Base-by-base conservation (phyloP, 2,329 filamentous ascomycete genomes). In the Colletotrichum sp. region DNA sequence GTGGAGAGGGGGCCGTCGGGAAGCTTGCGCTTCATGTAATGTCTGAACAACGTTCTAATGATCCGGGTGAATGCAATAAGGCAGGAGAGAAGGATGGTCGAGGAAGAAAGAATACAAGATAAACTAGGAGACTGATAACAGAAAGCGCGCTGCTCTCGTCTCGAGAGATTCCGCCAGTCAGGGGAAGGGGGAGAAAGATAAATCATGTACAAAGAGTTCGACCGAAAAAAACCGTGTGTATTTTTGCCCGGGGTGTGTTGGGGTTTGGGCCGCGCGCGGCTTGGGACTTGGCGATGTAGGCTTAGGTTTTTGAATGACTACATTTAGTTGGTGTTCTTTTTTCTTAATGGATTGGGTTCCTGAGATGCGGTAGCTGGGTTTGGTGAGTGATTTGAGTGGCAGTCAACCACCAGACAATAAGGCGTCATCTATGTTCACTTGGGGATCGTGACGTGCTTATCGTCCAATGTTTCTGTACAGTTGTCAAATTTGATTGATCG, bases 11-110 rank as follows among this genome's bases (percentile, higher is more conserved):
- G 84, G n/a, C 84, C 86, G 6, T 82, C 84, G 15, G 85, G 84
- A 59, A 87, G 84, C 77, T 79, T 90, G 75, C 85, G 88, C 66
- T 90, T 89, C 81, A 83, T 86, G 80, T 89, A 81, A 86, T 71
- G 70, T 74, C 59, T 76, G 57, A 59, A 68, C 32, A 39, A 39
- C 32, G 26, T 36, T 60, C 18, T 49, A 64, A 39, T 26, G 70
- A 44, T 36, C 13, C 13, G 39, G 65, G 21, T 21, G 16, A n/a
- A 34, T 10, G 18, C 16, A 32, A 32, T 18, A 34, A 62, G 30
- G 18, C 18, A 18, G 24, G 13, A n/a, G 32, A 62, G 71, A 52
- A 30, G 28, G 36, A 36, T 57, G 26, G 57, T 39, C 32, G 26
- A n/a, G 36, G 18, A 13, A 24, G 12, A 16, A 24, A 59, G 59